phyloP scores from a whole-genome alignment of 805 yeast genomes.

The Barnettozyma vustinii region DNA sequence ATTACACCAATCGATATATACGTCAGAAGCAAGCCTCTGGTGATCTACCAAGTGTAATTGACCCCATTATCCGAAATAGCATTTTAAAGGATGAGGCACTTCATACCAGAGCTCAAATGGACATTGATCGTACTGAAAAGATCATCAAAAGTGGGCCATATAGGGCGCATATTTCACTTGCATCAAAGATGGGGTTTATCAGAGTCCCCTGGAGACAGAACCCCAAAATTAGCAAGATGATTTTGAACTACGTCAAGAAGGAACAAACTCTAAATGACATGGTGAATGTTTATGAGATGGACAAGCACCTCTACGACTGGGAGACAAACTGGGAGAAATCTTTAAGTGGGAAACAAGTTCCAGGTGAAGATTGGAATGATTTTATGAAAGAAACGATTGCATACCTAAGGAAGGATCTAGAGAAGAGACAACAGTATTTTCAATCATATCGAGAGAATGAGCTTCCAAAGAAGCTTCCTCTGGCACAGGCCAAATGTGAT shows the following conservation, averaged over 20 bases:
- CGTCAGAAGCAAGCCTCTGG: conserved; percentile 11
- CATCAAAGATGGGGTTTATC: conserved; percentile 13
- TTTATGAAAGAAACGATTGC: conserved; percentile 20
- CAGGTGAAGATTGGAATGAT: conserved; percentile 23
- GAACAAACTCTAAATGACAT: conserved; percentile 16
- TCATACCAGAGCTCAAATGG: conserved; percentile 14
- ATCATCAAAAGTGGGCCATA: conserved; percentile 18
- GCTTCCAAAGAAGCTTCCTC: conserved; percentile 15
- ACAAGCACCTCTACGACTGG: conserved; percentile 11
- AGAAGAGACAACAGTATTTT: conserved; percentile 11
- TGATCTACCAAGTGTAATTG: conserved; percentile 15
- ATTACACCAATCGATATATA: conserved; percentile 14
- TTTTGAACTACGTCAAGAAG: conserved; percentile 5
- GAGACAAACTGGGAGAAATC: conserved; percentile 16
- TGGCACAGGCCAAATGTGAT: conserved; percentile 18
- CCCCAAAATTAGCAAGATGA: conserved; percentile 12
- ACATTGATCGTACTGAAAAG: conserved; percentile 4
- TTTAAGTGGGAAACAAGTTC: not conserved
- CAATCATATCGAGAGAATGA: conserved; percentile 14
- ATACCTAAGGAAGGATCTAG: conserved; percentile 7
- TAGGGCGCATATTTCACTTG: conserved; percentile 10
- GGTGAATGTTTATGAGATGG: conserved; percentile 5
- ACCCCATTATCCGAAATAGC: conserved; percentile 11
- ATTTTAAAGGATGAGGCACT: conserved; percentile 20
- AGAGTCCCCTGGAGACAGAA: conserved; percentile 21